Evolutionary conservation across 2,329 filamentous ascomycete genomes (phyloP).

Genomic region (Pestalotiopsis sp.): DNA sequence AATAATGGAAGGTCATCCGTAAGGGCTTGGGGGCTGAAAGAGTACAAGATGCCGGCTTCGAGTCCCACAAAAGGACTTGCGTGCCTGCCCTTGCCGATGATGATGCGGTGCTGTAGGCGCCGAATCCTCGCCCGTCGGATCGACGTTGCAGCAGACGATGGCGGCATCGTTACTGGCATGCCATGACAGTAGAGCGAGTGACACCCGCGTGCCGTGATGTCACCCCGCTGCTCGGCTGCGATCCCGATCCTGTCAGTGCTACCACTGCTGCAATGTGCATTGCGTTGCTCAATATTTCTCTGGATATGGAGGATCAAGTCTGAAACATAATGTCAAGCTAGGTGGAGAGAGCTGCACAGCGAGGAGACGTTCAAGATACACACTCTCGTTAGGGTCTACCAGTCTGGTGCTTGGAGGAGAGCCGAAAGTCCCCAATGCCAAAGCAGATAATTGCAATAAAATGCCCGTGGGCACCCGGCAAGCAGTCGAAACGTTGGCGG

Average conservation of each 20-base stretch:
- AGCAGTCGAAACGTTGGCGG: background rate
- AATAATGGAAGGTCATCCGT: no score
- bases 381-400: background rate
- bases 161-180: background rate
- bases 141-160: background rate
- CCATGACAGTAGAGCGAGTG: background rate
- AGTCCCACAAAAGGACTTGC: background rate
- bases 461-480: no score
- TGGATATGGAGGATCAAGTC: background rate
- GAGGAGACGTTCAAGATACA: background rate
- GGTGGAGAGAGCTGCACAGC: background rate
- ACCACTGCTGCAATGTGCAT: background rate
- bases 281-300: background rate
- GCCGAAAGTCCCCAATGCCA: background rate
- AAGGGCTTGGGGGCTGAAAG: no score
- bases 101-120: background rate
- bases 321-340: background rate
- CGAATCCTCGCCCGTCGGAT: background rate
- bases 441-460: background rate
- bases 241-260: background rate
- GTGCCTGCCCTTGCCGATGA: background rate
- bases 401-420: background rate
- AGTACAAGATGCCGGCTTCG: no score
- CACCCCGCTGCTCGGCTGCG: background rate
- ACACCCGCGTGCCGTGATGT: background rate